Evolutionary conservation across 345 rosid genomes (phyloP).

Genomic region (Aquilaria sinensis): DNA sequence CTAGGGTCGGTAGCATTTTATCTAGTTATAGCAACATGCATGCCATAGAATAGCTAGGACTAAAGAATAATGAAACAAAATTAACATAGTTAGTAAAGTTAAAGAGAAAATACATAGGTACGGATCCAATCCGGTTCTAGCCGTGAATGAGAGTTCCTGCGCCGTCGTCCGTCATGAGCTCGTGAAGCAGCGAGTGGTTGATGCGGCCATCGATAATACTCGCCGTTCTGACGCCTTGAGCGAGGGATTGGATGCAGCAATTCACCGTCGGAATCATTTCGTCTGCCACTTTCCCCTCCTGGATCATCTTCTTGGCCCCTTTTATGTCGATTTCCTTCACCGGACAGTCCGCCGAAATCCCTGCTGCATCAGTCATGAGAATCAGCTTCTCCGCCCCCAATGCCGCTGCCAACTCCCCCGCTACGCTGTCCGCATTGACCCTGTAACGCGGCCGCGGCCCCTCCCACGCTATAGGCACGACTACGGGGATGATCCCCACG

Average conservation of each 20-base stretch:
- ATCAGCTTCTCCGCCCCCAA: constrained; percentile 14
- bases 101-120: too few relatives aligned
- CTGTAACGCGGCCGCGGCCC: constrained; percentile 60
- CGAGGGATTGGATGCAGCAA: constrained; percentile 67
- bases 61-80: too few relatives aligned
- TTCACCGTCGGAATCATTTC: constrained; percentile 92
- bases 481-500: constrained; percentile 63
- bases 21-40: too few relatives aligned
- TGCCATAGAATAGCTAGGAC: too few relatives aligned
- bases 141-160: constrained; percentile 86
- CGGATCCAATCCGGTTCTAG: constrained; percentile 7
- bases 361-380: constrained; percentile 8
- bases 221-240: constrained; percentile 78
- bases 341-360: constrained; percentile 24
- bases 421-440: constrained; percentile 82
- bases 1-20: too few relatives aligned
- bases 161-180: constrained; percentile 74
- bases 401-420: constrained; percentile 53
- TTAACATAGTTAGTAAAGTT: too few relatives aligned
- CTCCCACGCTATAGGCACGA: constrained; percentile 76
- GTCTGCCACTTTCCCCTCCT: constrained; percentile 60
- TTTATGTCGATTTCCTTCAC: constrained; percentile 73
- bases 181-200: constrained; percentile 69
- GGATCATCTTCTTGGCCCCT: constrained; percentile 59
- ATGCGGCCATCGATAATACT: constrained; percentile 82